These are phyloP conservation scores for Penicillium freii DNA, from an alignment of 2,329 filamentous ascomycete species.

Conservation along the genomic window DNA sequence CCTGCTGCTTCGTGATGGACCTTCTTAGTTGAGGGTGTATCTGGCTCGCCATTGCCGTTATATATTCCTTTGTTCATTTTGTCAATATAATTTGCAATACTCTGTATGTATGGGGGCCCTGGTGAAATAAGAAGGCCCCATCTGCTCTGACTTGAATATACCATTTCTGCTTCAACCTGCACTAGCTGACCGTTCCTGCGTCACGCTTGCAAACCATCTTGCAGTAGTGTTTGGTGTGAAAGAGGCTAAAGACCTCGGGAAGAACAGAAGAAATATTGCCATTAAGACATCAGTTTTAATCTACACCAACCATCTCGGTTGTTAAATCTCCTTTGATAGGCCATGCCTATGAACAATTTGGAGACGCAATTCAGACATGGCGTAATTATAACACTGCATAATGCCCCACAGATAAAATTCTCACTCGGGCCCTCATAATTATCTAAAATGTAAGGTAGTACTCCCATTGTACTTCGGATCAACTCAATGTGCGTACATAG, in stretches of 20 bases:
- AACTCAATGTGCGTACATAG: background rate
- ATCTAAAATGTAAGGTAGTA: background rate
- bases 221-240: background rate
- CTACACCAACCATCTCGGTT: background rate
- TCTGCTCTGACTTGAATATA: background rate
- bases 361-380: background rate
- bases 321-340: background rate
- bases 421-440: too few species aligned
- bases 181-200: background rate
- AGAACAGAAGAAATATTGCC: background rate
- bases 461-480: background rate
- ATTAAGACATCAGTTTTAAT: background rate
- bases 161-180: background rate
- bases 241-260: too few species aligned
- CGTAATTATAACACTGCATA: background rate
- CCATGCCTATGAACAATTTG: background rate
- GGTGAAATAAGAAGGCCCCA: too few species aligned
- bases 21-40: background rate
- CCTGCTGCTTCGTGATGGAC: conserved; percentile 47
- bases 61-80: background rate
- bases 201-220: background rate
- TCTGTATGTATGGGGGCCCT: background rate
- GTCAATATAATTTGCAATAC: background rate
- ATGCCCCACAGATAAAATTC: background rate
- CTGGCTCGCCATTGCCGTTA: background rate